phyloP scores from a whole-genome alignment of 2,329 filamentous ascomycete genomes.

The Fusarium sp. region DNA sequence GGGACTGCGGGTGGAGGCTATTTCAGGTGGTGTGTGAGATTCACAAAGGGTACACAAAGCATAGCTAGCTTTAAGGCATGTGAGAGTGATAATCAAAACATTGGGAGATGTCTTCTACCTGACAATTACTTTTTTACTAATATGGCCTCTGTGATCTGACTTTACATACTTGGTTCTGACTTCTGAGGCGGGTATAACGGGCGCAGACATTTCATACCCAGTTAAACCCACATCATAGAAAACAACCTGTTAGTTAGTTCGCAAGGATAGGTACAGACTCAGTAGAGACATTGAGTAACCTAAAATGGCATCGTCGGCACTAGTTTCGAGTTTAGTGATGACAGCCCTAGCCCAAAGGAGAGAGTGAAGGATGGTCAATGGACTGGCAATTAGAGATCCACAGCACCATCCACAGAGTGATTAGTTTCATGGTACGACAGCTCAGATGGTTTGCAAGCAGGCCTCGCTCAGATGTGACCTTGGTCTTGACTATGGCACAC shows the following conservation, averaged over 20 bases:
- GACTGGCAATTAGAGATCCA: conserved; percentile 21
- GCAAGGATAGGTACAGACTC: conserved; percentile 9
- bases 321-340: conserved; percentile 34
- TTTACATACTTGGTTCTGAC: neutral
- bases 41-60: conserved; percentile 20
- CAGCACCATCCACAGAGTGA: conserved; percentile 12
- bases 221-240: conserved; percentile 15
- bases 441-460: conserved; percentile 23
- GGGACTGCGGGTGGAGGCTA: conserved; percentile 16
- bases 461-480: conserved; percentile 11
- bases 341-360: conserved; percentile 27
- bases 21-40: conserved; percentile 20
- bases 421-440: conserved; percentile 28
- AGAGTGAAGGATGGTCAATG: conserved; percentile 18
- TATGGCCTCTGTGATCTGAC: neutral
- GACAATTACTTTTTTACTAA: conserved; percentile 2
- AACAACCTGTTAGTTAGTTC: conserved; percentile 18
- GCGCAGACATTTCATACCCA: conserved; percentile 2
- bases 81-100: conserved; percentile 19
- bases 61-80: conserved; percentile 16
- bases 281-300: neutral
- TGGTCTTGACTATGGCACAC: conserved; percentile 9
- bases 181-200: conserved; percentile 21
- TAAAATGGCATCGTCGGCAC: conserved; percentile 29
- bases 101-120: conserved; percentile 20